A percentile compares a stretch with the other conserved stretches of the same genome.
These are phyloP conservation scores for Leptomonas seymouri DNA, from an alignment of 208 protist genomes.

Conservation along the genomic window DNA sequence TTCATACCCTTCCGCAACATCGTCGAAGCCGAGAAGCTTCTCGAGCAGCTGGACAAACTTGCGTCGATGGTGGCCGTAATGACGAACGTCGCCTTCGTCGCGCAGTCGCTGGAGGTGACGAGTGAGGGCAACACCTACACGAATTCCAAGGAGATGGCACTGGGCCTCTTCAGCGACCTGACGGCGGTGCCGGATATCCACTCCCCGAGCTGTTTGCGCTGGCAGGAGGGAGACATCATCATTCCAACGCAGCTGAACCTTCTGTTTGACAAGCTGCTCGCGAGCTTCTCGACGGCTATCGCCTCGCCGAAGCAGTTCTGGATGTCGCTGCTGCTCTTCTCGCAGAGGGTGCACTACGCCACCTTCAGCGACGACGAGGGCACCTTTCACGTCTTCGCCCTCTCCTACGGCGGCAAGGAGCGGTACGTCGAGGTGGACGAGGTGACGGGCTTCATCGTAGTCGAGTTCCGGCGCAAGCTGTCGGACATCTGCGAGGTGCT, in stretches of 20 bases:
- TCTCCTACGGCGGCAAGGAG: conserved; percentile 64
- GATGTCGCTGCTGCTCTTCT: conserved; percentile 73
- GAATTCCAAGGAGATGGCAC: conserved; percentile 70
- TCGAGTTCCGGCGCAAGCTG: conserved; percentile 73
- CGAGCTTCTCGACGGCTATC: conserved; percentile 69
- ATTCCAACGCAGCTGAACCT: conserved; percentile 76
- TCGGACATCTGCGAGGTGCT: conserved; percentile 64
- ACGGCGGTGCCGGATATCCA: conserved; percentile 77
- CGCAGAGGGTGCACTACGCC: conserved; percentile 56
- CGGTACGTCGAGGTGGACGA: conserved; percentile 79
- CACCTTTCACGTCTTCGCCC: conserved; percentile 68
- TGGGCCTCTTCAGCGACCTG: conserved; percentile 79
- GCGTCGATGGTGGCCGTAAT: conserved; percentile 65
- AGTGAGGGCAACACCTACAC: conserved; percentile 70
- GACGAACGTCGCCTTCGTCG: conserved; percentile 55
- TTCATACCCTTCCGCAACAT: conserved; percentile 74
- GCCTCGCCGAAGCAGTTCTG: conserved; percentile 67
- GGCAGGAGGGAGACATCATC: conserved; percentile 62
- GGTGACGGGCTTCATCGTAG: conserved; percentile 48
- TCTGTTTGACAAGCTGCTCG: conserved; percentile 67
- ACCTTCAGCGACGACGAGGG: conserved; percentile 81
- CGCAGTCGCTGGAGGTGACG: conserved; percentile 67
- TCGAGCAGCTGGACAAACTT: conserved; percentile 64
- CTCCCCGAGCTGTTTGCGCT: conserved; percentile 68
- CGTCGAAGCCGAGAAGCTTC: conserved; percentile 51